phyloP scores from a whole-genome alignment of 495 filamentous ascomycete genomes.

The Tricharina praecox region DNA sequence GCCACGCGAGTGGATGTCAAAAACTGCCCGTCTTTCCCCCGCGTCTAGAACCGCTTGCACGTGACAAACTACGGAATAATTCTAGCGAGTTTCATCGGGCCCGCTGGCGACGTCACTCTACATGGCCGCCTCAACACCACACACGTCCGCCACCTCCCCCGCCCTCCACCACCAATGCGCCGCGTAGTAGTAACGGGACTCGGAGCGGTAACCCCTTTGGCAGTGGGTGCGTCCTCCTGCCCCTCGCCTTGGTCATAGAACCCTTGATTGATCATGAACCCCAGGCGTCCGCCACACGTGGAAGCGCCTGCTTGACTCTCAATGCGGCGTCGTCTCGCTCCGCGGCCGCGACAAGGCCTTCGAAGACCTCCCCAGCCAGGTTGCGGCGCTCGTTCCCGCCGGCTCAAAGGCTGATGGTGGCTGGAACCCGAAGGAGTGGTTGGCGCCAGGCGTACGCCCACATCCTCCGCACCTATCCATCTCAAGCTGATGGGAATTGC shows the following conservation, averaged over 20 bases:
- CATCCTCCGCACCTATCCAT: neutral
- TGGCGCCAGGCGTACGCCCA: constrained; percentile 38
- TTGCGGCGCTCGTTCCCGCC: constrained; percentile 65
- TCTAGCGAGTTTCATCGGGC: too few species aligned
- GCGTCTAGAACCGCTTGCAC: too few species aligned
- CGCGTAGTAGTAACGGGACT: constrained; percentile 91
- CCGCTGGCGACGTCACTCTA: neutral
- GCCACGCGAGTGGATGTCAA: too few species aligned
- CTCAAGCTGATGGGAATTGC: neutral
- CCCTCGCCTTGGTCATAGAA: too few species aligned
- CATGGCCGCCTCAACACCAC: too few species aligned
- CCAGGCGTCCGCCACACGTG: constrained; percentile 59
- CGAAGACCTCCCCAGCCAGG: constrained; percentile 55
- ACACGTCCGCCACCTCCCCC: neutral
- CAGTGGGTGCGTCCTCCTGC: constrained; percentile 40
- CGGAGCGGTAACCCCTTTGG: constrained; percentile 80
- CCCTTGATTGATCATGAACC: too few species aligned
- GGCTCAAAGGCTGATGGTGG: constrained; percentile 39
- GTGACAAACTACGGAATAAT: too few species aligned
- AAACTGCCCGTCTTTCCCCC: too few species aligned
- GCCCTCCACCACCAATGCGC: constrained; percentile 46
- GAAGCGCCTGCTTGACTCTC: constrained; percentile 58
- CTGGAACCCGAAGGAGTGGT: constrained; percentile 66
- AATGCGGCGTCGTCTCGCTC: constrained; percentile 64
- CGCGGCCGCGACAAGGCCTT: constrained; percentile 41